A percentile compares a stretch with the other conserved stretches of the same genome.
Conservation (phyloP, 129 eudicot species). For the Flaveria linearis region DNA sequence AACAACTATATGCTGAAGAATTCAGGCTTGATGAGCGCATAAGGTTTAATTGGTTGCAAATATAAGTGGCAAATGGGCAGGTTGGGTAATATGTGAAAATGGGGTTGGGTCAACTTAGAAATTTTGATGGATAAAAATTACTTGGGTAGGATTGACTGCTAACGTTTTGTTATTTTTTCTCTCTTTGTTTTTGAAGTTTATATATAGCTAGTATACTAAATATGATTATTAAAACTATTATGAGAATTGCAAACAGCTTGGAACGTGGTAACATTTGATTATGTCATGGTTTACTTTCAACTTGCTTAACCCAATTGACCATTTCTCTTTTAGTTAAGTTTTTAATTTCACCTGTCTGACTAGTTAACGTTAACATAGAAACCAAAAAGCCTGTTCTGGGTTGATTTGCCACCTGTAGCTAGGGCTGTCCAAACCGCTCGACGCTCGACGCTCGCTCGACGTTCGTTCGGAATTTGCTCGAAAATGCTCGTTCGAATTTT, state of each 20-base stretch:
- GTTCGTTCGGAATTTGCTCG: too few species aligned
- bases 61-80: slow-evolving; percentile 9
- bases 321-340: background rate
- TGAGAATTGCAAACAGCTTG: background rate
- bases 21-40: slow-evolving; percentile 59
- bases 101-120: background rate
- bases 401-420: slow-evolving; percentile 9
- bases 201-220: background rate
- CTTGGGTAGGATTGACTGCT: background rate
- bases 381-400: background rate
- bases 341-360: background rate
- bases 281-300: background rate
- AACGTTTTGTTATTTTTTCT: background rate
- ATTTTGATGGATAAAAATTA: background rate
- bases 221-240: background rate
- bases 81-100: background rate
- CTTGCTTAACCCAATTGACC: background rate
- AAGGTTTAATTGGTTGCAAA: slow-evolving; percentile 49
- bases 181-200: background rate
- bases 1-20: slow-evolving; percentile 49
- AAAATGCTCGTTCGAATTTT: too few species aligned
- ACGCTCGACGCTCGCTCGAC: too few species aligned
- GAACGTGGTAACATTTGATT: background rate
- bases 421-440: too few species aligned
- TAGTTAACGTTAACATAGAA: background rate